Evolutionary conservation across 495 filamentous ascomycete genomes (phyloP), one percentile per base, ranked within the genome.

Genomic region (Extremus antarcticus): DNA sequence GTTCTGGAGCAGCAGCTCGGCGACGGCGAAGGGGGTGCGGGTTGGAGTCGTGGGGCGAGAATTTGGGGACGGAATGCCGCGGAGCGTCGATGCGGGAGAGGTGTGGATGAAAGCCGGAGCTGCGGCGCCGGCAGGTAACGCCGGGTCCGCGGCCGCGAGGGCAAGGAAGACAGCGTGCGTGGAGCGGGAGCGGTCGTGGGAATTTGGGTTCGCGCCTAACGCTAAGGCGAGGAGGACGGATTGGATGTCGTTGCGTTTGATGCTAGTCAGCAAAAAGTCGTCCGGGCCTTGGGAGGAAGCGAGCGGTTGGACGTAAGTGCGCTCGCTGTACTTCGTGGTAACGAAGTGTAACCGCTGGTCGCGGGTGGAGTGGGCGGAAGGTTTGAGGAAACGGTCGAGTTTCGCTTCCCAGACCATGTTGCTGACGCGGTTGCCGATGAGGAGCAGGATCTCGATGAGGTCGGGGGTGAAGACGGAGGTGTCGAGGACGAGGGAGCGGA

Each of bases 341-440:
- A 99, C 97, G 65, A 95, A 99, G 58, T 78, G 85, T 13, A 97
- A 76, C 17, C 92, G 78, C 65, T 92, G 87, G 63, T 99, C 92
- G 23, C 92, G 80, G 2, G 84, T 90, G 10, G 94, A 86, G 46
- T 80, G 78, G 1, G 86, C 75, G 3, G 73, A 69, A 8, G 88
- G 91, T 62, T 92, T 95, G 29, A 75, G 66, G 21, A 71, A 67
- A 20, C 77, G 78, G 57, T 94, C 87, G 21, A 95, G 74, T 49
- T 71, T 90, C 22, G 89, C 86, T 71, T 99, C 92, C 85, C 88
- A 99, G 16, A 99, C 76, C 83, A 92, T 90, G 65, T 99, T 99
- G 57, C 89, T 92, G 22, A 95, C 81, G 23, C 88, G 80, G 66
- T 99, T 99, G 50, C 94, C 94, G 55, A 97, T 79, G 38, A 89